phyloP scores from a whole-genome alignment of 345 rosid species.

The Mallotus nudiflorus region DNA sequence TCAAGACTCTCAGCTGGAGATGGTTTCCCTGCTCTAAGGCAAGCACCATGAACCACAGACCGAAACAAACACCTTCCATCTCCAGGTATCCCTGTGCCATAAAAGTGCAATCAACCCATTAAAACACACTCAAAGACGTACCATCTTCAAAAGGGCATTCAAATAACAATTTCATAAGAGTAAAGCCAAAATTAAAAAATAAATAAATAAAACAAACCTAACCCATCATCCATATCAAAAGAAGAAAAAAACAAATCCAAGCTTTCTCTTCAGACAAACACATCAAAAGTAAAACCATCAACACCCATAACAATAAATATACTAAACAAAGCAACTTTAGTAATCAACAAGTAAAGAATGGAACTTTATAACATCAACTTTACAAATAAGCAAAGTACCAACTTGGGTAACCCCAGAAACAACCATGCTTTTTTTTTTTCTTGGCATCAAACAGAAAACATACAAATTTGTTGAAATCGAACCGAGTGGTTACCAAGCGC shows the following conservation, averaged over 20 bases:
- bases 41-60: constrained; percentile 59
- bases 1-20: constrained; percentile 52
- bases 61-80: constrained; percentile 77
- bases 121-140: not conserved
- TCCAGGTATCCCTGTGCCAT: constrained; percentile 53
- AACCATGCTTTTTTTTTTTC: not conserved
- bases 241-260: no score
- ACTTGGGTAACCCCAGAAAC: not conserved
- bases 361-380: constrained; percentile 13
- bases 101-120: not conserved
- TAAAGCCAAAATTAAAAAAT: not conserved
- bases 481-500: constrained; percentile 37
- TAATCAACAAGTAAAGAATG: constrained; percentile 37
- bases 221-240: constrained; percentile 36
- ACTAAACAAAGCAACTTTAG: constrained; percentile 11
- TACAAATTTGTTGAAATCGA: constrained; percentile 32
- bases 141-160: not conserved
- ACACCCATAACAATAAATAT: not conserved
- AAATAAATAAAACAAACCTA: constrained; percentile 25
- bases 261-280: constrained; percentile 6
- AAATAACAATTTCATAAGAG: not conserved
- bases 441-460: constrained; percentile 1
- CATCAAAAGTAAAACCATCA: not conserved
- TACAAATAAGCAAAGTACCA: constrained; percentile 28
- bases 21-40: constrained; percentile 52